These are phyloP conservation scores for Arctostaphylos glauca DNA, from an alignment of 148 eudicot species.

Conservation along the genomic window DNA sequence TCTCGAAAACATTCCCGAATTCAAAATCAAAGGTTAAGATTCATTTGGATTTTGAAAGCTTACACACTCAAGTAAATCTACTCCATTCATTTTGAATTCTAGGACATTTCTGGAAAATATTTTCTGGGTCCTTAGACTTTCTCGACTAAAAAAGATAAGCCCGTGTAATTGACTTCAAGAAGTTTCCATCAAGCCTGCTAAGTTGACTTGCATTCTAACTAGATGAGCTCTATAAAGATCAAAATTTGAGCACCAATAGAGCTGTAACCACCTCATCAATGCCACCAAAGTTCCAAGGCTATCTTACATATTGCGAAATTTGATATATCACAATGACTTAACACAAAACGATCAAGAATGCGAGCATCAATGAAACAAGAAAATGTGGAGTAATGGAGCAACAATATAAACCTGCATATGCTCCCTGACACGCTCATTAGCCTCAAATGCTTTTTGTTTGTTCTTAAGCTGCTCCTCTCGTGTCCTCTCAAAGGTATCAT, in stretches of 20 bases:
- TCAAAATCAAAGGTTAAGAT: too few species aligned
- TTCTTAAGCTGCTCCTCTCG: constrained; percentile 85
- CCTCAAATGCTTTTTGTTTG: constrained; percentile 89
- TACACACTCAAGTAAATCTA: too few species aligned
- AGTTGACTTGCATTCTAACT: not conserved
- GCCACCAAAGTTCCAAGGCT: not conserved
- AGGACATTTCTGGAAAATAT: too few species aligned
- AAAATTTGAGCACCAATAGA: not conserved
- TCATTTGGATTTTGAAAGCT: too few species aligned
- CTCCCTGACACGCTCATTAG: constrained; percentile 84
- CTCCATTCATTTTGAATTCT: too few species aligned
- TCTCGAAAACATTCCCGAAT: too few species aligned
- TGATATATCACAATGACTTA: not conserved
- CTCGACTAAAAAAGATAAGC: not conserved
- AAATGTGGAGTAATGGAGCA: constrained; percentile 7
- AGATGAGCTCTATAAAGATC: not conserved
- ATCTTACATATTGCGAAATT: not conserved
- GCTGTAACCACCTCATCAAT: not conserved
- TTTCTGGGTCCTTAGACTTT: too few species aligned
- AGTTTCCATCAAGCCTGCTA: not conserved
- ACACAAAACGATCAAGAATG: not conserved
- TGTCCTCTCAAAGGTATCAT: constrained; percentile 94
- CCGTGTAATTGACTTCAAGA: constrained; percentile 4
- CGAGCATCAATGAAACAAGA: not conserved
- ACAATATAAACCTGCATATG: constrained; percentile 83